Percentiles rank a stretch among this genome's conserved stretches.
Evolutionary conservation across 495 filamentous ascomycete genomes (phyloP).

Genomic region (Penicillium egyptiacum): DNA sequence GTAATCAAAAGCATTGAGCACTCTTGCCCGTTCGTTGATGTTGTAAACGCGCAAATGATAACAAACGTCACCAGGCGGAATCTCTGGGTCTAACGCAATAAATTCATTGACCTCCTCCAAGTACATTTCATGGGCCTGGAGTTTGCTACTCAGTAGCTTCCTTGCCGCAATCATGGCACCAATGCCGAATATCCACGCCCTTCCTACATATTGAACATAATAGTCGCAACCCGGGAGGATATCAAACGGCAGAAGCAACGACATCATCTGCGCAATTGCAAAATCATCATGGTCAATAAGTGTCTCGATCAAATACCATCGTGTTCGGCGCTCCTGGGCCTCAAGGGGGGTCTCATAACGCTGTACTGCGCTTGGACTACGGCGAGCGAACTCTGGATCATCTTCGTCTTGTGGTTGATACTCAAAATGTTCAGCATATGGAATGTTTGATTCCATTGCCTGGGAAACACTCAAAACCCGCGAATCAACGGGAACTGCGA

Average conservation of each 20-base stretch:
- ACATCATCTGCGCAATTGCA: background rate
- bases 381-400: background rate
- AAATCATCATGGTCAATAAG: background rate
- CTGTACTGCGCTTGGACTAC: background rate
- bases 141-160: background rate
- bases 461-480: background rate
- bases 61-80: background rate
- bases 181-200: background rate
- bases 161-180: background rate
- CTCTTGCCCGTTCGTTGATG: slow-evolving; percentile 1
- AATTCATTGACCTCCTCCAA: background rate
- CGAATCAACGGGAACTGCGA: background rate
- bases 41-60: slow-evolving; percentile 1
- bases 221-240: background rate
- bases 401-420: background rate
- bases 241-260: background rate
- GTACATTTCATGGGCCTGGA: background rate
- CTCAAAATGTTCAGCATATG: background rate
- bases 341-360: background rate
- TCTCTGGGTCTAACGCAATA: background rate
- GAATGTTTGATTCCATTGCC: background rate
- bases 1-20: background rate
- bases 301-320: background rate
- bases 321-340: too few species aligned
- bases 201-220: background rate